phyloP scores from a whole-genome alignment of 106 monocot species.

The Allium sativum region DNA sequence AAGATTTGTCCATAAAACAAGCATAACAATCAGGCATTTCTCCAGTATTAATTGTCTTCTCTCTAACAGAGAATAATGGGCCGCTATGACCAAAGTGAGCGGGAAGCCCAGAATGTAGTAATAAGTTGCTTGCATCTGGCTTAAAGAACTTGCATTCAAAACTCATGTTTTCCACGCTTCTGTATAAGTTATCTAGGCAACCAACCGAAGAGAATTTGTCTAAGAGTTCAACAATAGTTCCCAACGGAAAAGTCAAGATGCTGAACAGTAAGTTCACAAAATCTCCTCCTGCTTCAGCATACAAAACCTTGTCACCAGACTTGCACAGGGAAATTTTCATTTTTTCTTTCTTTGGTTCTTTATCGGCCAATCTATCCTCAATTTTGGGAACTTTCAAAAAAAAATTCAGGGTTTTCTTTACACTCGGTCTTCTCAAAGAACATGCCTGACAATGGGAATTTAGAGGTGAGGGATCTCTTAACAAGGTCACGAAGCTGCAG shows the following conservation, averaged over 20 bases:
- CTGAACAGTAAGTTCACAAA: constrained; percentile 7
- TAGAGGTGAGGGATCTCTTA: too few species aligned
- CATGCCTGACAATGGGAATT: too few species aligned
- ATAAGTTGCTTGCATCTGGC: neutral
- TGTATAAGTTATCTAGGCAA: constrained; percentile 4
- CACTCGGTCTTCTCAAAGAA: too few species aligned
- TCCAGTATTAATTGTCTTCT: neutral
- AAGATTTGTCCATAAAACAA: too few species aligned
- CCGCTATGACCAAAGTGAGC: neutral
- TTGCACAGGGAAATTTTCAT: neutral
- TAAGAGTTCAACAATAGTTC: neutral
- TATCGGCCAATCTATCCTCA: too few species aligned
- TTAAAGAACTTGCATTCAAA: neutral
- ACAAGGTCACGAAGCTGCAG: too few species aligned
- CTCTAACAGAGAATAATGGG: neutral
- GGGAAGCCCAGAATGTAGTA: neutral
- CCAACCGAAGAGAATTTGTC: neutral
- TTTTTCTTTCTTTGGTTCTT: too few species aligned
- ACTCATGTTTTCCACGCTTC: neutral
- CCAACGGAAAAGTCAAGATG: constrained; percentile 4
- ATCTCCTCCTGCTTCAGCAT: constrained; percentile 3
- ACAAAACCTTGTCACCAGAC: constrained; percentile 2
- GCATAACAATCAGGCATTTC: neutral
- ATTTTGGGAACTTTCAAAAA: too few species aligned
- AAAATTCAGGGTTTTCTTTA: too few species aligned